Percentiles rank a stretch among this genome's conserved stretches.
Evolutionary conservation across 2,329 filamentous ascomycete genomes (phyloP).

Genomic region (Trichocomaceae sp.): DNA sequence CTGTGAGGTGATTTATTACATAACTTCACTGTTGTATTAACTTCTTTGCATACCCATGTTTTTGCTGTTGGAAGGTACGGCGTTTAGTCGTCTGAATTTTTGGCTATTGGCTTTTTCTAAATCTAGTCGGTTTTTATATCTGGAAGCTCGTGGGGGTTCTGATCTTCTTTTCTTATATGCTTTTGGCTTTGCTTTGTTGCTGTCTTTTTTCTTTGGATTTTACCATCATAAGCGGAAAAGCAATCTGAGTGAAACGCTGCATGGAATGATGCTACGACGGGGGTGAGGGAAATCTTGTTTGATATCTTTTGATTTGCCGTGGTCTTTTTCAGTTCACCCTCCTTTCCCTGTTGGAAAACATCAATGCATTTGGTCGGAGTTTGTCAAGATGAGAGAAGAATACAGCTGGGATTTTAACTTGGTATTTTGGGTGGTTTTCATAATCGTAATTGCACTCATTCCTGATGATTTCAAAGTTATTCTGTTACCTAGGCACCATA

Average conservation of each 20-base stretch:
- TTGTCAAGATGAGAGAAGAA: not conserved
- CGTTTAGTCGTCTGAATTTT: not conserved
- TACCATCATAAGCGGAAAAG: slow-evolving; percentile 4
- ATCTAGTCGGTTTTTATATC: not conserved
- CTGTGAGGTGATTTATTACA: slow-evolving; percentile 2
- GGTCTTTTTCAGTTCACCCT: not conserved
- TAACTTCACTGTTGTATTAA: slow-evolving; percentile 9
- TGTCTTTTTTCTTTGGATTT: not conserved
- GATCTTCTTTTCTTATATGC: not conserved
- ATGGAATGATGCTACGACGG: not conserved
- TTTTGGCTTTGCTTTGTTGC: not conserved
- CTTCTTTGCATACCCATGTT: slow-evolving; percentile 8
- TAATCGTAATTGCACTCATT: not conserved
- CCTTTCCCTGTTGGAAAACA: not conserved
- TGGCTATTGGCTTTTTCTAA: not conserved
- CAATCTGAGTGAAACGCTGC: slow-evolving; percentile 9
- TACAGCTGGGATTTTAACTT: not conserved
- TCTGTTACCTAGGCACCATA: too few relatives aligned
- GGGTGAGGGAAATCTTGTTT: not conserved
- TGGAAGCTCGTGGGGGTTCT: not conserved
- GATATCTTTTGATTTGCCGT: not conserved
- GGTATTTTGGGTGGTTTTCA: not conserved
- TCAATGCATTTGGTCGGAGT: slow-evolving; percentile 10
- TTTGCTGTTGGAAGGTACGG: not conserved
- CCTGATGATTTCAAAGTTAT: not conserved